Evolutionary conservation across 345 rosid species (phyloP).

Genomic region (Rhodamnia argentea): DNA sequence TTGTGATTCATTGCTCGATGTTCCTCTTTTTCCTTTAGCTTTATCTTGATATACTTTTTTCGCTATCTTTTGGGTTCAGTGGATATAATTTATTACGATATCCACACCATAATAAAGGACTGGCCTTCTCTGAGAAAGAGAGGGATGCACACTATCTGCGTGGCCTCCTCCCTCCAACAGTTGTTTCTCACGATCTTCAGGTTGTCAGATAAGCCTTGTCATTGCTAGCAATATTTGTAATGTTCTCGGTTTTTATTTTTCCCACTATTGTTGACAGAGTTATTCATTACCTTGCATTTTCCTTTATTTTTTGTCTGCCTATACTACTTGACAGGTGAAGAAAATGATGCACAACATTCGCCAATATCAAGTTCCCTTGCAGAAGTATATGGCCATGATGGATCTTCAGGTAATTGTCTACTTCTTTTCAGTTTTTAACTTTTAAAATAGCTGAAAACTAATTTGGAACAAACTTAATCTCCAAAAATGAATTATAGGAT

Average conservation of each 20-base stretch:
- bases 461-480: neutral
- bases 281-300: neutral
- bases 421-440: neutral
- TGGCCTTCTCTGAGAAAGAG: conserved; percentile 77
- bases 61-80: conserved; percentile 21
- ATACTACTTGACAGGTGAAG: conserved; percentile 44
- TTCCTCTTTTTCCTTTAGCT: neutral
- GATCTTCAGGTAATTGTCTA: conserved; percentile 67
- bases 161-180: conserved; percentile 90
- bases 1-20: neutral
- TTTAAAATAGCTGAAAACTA: neutral
- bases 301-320: neutral
- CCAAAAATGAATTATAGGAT: neutral
- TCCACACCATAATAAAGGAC: conserved; percentile 97
- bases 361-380: conserved; percentile 82
- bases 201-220: conserved; percentile 13
- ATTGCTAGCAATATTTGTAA: neutral
- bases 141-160: conserved; percentile 85
- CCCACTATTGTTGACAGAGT: neutral
- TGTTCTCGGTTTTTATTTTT: neutral
- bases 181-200: conserved; percentile 87
- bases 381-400: conserved; percentile 96
- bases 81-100: conserved; percentile 92
- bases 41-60: neutral
- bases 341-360: conserved; percentile 82